These are phyloP conservation scores for Narthecium ossifragum DNA, from an alignment of 106 monocot species.

Conservation along the genomic window DNA sequence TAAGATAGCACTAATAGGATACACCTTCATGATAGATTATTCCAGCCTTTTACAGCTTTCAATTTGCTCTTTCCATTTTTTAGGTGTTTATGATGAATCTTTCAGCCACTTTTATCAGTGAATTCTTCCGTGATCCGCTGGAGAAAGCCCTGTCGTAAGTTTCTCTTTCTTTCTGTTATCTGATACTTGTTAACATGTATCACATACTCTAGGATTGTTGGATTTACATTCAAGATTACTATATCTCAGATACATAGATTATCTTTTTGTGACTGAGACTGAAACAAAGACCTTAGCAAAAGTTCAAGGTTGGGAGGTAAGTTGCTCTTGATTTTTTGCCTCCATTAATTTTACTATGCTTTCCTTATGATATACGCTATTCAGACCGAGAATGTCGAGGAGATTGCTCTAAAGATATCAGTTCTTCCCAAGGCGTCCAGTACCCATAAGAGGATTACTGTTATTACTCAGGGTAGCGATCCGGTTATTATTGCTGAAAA, in stretches of 20 bases:
- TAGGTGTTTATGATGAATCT: slow-evolving; percentile 85
- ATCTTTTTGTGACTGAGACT: slow-evolving; percentile 94
- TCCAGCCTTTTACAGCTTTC: not conserved
- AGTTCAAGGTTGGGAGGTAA: slow-evolving; percentile 92
- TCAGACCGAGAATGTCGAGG: slow-evolving; percentile 85
- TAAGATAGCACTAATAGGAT: too few species aligned
- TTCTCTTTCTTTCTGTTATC: not conserved
- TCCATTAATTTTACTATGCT: not conserved
- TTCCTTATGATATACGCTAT: slow-evolving; percentile 3
- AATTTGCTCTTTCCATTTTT: not conserved
- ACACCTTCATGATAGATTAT: too few species aligned
- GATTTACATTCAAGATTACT: too few species aligned
- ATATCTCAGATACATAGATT: slow-evolving; percentile 61
- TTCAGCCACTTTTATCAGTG: slow-evolving; percentile 95
- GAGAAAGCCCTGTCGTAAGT: slow-evolving; percentile 84
- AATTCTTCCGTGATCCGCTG: slow-evolving; percentile 79
- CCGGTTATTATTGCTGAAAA: slow-evolving; percentile 87
- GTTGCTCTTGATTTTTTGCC: not conserved
- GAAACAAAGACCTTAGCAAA: slow-evolving; percentile 80
- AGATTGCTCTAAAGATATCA: slow-evolving; percentile 91
- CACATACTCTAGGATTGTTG: too few species aligned
- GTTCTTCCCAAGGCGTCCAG: slow-evolving; percentile 67
- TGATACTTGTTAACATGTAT: too few species aligned
- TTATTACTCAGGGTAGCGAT: slow-evolving; percentile 87
- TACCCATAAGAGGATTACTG: slow-evolving; percentile 54